phyloP scores from a whole-genome alignment of 345 rosid genomes.

The Eucalyptus cladocalyx region DNA sequence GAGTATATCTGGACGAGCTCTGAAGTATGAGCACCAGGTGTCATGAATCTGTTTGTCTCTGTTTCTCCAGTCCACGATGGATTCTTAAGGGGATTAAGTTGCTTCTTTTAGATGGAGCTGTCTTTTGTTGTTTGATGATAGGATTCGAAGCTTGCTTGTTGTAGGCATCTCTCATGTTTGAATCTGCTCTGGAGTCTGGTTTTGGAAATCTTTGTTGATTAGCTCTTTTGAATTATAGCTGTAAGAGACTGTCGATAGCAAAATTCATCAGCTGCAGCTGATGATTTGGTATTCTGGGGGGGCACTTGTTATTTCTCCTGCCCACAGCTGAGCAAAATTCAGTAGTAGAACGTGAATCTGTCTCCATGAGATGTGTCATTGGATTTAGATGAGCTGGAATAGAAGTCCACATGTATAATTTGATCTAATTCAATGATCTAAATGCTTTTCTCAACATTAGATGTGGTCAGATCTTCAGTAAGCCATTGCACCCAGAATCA shows the following conservation, averaged over 20 bases:
- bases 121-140: neutral
- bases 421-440: neutral
- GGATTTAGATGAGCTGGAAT: neutral
- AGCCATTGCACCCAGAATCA: neutral
- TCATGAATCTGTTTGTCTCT: neutral
- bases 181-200: neutral
- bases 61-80: neutral
- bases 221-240: neutral
- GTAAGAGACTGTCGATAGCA: neutral
- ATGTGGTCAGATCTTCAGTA: neutral
- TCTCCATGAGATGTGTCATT: neutral
- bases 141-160: neutral
- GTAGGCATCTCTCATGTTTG: neutral
- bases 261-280: neutral
- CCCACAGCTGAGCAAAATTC: neutral
- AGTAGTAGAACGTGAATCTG: neutral
- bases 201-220: neutral
- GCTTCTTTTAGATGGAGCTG: neutral
- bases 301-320: neutral
- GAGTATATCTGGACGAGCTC: neutral
- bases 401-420: neutral
- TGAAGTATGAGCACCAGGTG: neutral
- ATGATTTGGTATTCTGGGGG: neutral
- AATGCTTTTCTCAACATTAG: neutral
- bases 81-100: neutral